These are phyloP conservation scores for Colletotrichum lindemuthianum DNA, from an alignment of 2,329 filamentous ascomycete genomes.

Conservation along the genomic window DNA sequence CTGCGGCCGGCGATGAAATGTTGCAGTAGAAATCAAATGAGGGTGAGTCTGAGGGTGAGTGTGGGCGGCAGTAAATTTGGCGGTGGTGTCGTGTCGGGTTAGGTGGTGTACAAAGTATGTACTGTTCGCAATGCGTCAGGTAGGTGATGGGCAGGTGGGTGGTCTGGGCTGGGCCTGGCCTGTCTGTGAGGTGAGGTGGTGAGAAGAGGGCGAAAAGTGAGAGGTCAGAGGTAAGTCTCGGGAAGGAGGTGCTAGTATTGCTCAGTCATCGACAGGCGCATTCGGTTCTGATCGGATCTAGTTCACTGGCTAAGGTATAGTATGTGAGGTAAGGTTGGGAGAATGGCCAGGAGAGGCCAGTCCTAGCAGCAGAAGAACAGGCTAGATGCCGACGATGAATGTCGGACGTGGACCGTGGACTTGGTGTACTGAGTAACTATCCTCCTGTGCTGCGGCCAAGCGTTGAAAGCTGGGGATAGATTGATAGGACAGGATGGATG, in stretches of 20 bases:
- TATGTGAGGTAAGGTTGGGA: conserved; percentile 12
- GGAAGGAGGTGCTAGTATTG: background rate
- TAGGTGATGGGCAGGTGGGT: background rate
- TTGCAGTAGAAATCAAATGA: conserved; percentile 22
- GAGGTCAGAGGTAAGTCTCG: conserved; percentile 1
- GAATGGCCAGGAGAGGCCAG: conserved; percentile 14
- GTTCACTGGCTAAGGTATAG: too few relatives aligned
- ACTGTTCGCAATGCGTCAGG: background rate
- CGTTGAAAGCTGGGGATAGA: conserved; percentile 24
- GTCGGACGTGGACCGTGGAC: background rate
- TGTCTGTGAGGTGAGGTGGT: conserved; percentile 1
- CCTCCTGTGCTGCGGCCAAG: conserved; percentile 1
- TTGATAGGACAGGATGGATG: conserved; percentile 16
- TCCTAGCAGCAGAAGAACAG: too few relatives aligned
- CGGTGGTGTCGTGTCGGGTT: conserved; percentile 14
- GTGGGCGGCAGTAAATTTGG: conserved; percentile 1
- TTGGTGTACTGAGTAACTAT: background rate
- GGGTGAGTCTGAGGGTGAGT: conserved; percentile 1
- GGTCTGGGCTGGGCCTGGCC: too few relatives aligned
- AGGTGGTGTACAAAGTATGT: background rate
- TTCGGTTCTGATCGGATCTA: too few relatives aligned
- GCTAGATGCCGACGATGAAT: background rate
- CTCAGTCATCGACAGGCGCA: conserved; percentile 23
- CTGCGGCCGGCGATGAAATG: conserved; percentile 23
- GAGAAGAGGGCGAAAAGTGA: background rate